Evolutionary conservation across 805 yeast species (phyloP).

Genomic region (Candida odintsovae): DNA sequence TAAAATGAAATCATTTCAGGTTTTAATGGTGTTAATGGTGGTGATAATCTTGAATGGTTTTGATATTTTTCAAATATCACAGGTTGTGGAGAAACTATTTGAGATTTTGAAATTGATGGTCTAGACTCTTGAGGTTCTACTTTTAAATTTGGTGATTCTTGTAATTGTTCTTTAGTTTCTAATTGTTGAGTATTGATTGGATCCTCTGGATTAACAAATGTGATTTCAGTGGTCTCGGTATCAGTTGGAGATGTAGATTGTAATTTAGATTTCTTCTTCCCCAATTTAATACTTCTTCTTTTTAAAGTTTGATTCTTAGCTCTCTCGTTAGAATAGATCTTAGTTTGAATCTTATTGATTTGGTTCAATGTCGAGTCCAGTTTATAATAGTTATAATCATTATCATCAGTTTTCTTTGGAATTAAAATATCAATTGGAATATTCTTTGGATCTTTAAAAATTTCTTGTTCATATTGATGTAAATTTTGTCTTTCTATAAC

Average conservation of each 20-base stretch:
- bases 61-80: constrained; percentile 14
- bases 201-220: constrained; percentile 13
- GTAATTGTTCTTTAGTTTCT: not conserved
- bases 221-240: constrained; percentile 16
- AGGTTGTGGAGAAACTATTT: constrained; percentile 4
- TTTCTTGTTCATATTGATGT: constrained; percentile 18
- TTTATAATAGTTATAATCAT: constrained; percentile 1
- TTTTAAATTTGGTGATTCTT: not conserved
- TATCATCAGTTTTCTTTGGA: constrained; percentile 3
- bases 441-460: constrained; percentile 11
- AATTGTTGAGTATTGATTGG: not conserved
- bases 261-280: constrained; percentile 5
- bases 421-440: constrained; percentile 20
- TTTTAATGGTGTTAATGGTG: constrained; percentile 15
- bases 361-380: constrained; percentile 17
- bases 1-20: constrained; percentile 3
- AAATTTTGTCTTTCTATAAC: constrained; percentile 48
- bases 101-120: not conserved
- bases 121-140: not conserved
- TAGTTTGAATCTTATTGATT: constrained; percentile 22
- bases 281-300: constrained; percentile 19
- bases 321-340: constrained; percentile 20
- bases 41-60: constrained; percentile 4
- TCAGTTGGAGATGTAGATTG: constrained; percentile 5
- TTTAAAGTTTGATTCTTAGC: constrained; percentile 11